Evolutionary conservation across 1,284 basidiomycete genomes (phyloP).

Genomic region (Sporisorium scitamineum): DNA sequence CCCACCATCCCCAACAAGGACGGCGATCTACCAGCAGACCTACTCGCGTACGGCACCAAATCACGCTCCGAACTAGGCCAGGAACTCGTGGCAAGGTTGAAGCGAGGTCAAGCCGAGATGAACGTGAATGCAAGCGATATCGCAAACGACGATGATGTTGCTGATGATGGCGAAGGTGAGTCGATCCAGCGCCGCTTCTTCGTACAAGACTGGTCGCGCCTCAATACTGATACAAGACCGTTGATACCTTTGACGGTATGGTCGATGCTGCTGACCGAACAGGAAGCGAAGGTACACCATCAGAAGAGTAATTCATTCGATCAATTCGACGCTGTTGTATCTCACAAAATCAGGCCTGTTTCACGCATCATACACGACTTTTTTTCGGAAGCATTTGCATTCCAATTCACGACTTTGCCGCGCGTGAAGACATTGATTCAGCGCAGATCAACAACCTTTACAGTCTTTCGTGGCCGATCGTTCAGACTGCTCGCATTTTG

Average conservation of each 20-base stretch:
- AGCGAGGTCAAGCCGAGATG: constrained; percentile 51
- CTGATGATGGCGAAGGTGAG: constrained; percentile 45
- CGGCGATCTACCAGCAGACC: constrained; percentile 61
- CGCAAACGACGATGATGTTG: constrained; percentile 45
- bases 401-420: background rate
- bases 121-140: constrained; percentile 52
- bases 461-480: constrained; percentile 33
- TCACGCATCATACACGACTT: constrained; percentile 2
- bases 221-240: background rate
- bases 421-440: background rate
- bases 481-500: constrained; percentile 10
- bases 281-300: constrained; percentile 53
- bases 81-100: constrained; percentile 51
- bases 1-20: constrained; percentile 58
- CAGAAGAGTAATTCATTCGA: constrained; percentile 29
- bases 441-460: constrained; percentile 40
- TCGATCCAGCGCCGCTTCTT: background rate
- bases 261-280: background rate
- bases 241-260: background rate
- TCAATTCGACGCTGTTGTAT: background rate
- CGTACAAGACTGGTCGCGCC: too few relatives aligned
- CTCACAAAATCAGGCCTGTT: background rate
- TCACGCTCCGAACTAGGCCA: constrained; percentile 52
- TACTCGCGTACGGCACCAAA: constrained; percentile 49
- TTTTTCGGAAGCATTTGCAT: background rate